Percentiles rank a stretch among this genome's conserved stretches.
phyloP scores from a whole-genome alignment of 2,329 filamentous ascomycete species.

The Apiospora pterosperma region DNA sequence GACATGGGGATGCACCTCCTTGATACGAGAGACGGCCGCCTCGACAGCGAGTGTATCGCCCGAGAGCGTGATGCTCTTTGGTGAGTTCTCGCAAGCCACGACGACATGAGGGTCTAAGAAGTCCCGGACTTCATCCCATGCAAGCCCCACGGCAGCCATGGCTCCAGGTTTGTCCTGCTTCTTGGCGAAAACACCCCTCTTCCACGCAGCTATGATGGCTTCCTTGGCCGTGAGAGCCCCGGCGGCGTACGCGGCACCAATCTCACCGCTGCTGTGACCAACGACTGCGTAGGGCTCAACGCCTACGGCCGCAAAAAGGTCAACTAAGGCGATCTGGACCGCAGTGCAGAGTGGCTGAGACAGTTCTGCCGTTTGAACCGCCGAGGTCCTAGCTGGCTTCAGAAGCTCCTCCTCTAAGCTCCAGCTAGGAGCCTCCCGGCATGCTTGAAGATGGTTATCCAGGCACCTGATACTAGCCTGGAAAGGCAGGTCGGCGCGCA shows the following conservation, averaged over 20 bases:
- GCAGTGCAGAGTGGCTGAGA: background rate
- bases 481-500: background rate
- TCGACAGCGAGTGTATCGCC: conserved; percentile 19
- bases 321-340: background rate
- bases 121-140: conserved; percentile 22
- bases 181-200: too few relatives aligned
- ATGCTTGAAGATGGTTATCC: background rate
- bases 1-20: conserved; percentile 23
- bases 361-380: background rate
- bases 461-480: background rate
- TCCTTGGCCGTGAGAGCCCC: background rate
- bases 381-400: too few relatives aligned
- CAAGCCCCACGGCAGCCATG: conserved; percentile 39
- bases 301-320: background rate
- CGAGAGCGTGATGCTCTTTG: conserved; percentile 26
- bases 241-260: background rate
- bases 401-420: background rate
- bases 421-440: background rate
- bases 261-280: background rate
- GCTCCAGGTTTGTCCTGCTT: conserved; percentile 15
- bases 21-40: conserved; percentile 23
- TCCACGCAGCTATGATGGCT: background rate
- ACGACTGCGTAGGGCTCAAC: background rate
- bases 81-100: conserved; percentile 29
- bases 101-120: conserved; percentile 23